Evolutionary conservation across 352 stramenopile species (phyloP), one percentile per base, ranked within the genome.

Genomic region (Pythium periplocum): DNA sequence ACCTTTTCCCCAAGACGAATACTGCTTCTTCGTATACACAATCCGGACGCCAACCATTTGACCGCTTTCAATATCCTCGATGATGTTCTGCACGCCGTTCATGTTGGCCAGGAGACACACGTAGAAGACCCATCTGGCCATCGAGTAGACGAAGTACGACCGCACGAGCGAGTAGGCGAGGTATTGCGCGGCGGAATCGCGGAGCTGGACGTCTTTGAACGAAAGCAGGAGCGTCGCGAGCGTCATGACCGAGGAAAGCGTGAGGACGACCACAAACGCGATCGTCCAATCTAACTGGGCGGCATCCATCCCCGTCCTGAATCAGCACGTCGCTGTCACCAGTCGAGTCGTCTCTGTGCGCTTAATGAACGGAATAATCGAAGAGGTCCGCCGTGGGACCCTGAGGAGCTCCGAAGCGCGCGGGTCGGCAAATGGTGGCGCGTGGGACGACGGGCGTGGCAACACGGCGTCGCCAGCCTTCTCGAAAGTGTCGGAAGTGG

Each of bases 101-200:
- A 78, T 83, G 58, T 84, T 78, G 34, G 55, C 53, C 12, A 87
- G 48, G 36, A 83, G 75, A 7, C 66, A 65, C 4, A 79, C 43
- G 61, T 90, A 87, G 46, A 88, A 79, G 31, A 75, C 51, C 38
- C 83, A 64, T 9, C 75, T 68, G 8, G 57, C 48, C 12, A 78
- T 53, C 53, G 75, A 77, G 65, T 84, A 87, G 55, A 87, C 48
- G 32, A 86, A 85, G 62, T 83, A 80, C 44, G 74, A 50, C n/a
- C 75, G 63, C 39, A 75, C 82, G 4, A 90, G 64, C 62, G 79
- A 79, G 57, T 83, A 78, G 35, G 73, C 81, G 57, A 87, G 69
- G 55, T 77, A 87, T 61, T 90, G 79, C 55, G 86, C 77, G 26
- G 79, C 77, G 44, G 76, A 87, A 34, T 79, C 67, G 44, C 56